A percentile compares a stretch with the other conserved stretches of the same genome.
These are phyloP conservation scores for Hylodesmum podocarpum DNA, from an alignment of 306 rosid genomes.

Conservation along the genomic window DNA sequence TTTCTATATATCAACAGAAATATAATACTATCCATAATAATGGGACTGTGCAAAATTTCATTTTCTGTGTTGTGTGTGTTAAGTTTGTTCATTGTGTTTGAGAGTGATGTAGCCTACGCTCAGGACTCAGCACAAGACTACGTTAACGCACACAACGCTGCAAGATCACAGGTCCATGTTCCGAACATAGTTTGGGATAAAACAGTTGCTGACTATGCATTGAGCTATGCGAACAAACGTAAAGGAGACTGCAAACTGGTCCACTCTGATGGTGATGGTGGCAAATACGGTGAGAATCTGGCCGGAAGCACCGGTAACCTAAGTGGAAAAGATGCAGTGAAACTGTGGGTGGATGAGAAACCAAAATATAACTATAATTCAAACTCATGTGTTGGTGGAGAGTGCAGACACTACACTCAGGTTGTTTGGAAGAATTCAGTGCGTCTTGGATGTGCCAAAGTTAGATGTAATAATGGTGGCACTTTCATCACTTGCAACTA, in stretches of 20 bases:
- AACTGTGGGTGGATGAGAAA: slow-evolving; percentile 46
- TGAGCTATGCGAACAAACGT: slow-evolving; percentile 24
- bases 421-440: slow-evolving; percentile 44
- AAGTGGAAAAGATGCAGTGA: slow-evolving; percentile 28
- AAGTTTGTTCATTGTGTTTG: neutral
- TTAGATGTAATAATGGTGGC: slow-evolving; percentile 43
- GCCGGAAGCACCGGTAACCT: neutral
- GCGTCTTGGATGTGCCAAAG: slow-evolving; percentile 55
- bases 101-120: neutral
- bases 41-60: neutral
- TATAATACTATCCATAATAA: neutral
- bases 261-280: slow-evolving; percentile 32
- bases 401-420: slow-evolving; percentile 53
- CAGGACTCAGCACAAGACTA: slow-evolving; percentile 38
- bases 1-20: no score
- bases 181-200: slow-evolving; percentile 33
- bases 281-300: slow-evolving; percentile 23
- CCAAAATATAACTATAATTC: slow-evolving; percentile 25
- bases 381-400: slow-evolving; percentile 37
- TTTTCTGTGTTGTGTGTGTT: neutral
- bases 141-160: slow-evolving; percentile 37
- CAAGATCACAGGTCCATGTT: slow-evolving; percentile 35
- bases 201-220: slow-evolving; percentile 30
- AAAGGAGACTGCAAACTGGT: slow-evolving; percentile 18
- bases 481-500: slow-evolving; percentile 44